Evolutionary conservation across 169 alveolate species (phyloP).

Genomic region (Plasmodium ovale): DNA sequence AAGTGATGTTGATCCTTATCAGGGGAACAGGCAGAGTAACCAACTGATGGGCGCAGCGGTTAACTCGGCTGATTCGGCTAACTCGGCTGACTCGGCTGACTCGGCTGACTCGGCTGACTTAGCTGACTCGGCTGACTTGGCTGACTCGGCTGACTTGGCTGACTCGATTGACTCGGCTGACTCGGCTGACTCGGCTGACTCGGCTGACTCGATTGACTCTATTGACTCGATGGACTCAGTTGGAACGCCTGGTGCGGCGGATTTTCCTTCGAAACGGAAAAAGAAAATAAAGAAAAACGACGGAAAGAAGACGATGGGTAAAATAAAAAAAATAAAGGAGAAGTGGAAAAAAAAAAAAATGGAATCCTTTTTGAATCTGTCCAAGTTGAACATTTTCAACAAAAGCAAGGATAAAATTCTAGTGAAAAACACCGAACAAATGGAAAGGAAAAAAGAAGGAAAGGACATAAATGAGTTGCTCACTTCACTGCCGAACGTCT

Average conservation of each 20-base stretch:
- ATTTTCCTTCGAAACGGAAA: too few species aligned
- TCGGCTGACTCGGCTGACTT: too few species aligned
- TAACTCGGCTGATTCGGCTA: background rate
- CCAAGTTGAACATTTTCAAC: conserved; percentile 26
- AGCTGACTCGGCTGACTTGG: too few species aligned
- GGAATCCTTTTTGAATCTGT: conserved; percentile 26
- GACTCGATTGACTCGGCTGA: too few species aligned
- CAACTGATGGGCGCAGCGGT: background rate
- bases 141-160: too few species aligned
- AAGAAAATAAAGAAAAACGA: conserved; percentile 6
- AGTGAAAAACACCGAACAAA: background rate
- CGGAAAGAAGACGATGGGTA: conserved; percentile 10
- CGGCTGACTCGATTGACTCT: too few species aligned
- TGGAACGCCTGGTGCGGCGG: too few species aligned
- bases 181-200: too few species aligned
- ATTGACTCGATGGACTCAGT: too few species aligned
- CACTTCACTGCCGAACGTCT: background rate
- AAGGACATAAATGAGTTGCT: background rate
- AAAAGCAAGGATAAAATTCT: conserved; percentile 22
- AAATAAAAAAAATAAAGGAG: conserved; percentile 42
- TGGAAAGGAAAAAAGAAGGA: background rate
- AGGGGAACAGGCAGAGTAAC: background rate
- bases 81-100: too few species aligned
- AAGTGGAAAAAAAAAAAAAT: conserved; percentile 48
- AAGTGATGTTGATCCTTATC: background rate